Conservation (phyloP, 129 eudicot genomes). For the Dittrichia graveolens region DNA sequence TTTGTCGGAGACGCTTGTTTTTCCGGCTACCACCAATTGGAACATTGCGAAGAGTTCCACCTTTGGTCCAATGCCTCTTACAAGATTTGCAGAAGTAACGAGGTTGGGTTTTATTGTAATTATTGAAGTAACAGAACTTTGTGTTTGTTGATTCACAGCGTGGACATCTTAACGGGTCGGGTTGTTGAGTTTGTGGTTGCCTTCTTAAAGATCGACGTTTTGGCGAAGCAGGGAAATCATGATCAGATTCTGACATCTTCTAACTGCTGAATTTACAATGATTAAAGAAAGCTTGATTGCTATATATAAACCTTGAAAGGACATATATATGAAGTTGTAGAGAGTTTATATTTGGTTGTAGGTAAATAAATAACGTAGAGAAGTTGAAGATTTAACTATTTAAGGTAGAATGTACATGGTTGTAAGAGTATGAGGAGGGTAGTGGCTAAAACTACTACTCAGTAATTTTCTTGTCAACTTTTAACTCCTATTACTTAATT, state of each 20-base stretch:
- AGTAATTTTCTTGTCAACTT: too few species aligned
- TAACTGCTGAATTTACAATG: background rate
- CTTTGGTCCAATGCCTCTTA: conserved; percentile 88
- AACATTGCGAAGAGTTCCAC: conserved; percentile 79
- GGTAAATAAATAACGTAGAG: background rate
- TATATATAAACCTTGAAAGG: background rate
- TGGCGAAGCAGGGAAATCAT: conserved; percentile 24
- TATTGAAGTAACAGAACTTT: conserved; percentile 87
- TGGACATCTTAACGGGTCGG: conserved; percentile 64
- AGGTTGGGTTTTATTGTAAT: conserved; percentile 87
- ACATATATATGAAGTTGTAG: background rate
- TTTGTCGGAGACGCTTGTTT: conserved; percentile 58
- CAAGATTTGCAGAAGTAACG: conserved; percentile 84
- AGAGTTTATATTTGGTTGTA: background rate
- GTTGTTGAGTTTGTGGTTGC: conserved; percentile 31
- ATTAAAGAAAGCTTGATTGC: conserved; percentile 19
- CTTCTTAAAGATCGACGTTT: conserved; percentile 32
- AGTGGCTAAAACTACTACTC: background rate
- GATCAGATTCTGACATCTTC: conserved; percentile 29
- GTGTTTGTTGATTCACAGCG: conserved; percentile 77
- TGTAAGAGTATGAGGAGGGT: background rate
- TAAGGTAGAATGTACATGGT: background rate
- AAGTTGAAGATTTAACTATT: background rate
- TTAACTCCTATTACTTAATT: too few species aligned
- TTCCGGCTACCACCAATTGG: conserved; percentile 89